Evolutionary conservation across 257 asterid species (phyloP), one percentile per base, ranked within the genome.

Genomic region (Cinchona pubescens): DNA sequence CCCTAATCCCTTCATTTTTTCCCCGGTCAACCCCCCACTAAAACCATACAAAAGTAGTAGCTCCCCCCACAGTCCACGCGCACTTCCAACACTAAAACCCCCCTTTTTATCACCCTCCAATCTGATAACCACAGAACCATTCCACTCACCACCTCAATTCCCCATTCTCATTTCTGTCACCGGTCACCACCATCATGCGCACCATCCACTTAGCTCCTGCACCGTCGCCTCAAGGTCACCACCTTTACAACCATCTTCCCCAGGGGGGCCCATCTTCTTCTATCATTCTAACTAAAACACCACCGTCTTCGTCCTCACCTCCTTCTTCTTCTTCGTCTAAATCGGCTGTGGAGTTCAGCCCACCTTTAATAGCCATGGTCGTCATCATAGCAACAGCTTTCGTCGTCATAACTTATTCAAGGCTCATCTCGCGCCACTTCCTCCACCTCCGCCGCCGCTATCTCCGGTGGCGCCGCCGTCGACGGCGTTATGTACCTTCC

Each of bases 331-430:
- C 90, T 56, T 89, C 92, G 73, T 83, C 98, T 0, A 95, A 86
- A 62, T 21, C 73, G 9, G 92, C 96, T 30, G 90, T 95, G 10
- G 88, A 95, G 71, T 92, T 95, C 75, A 92, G 98, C 27, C 99
- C 99, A 10, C 99, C 99, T 64, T 63, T 95, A 77, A 92, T 95
- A 60, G 96, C 93, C 27, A 92, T 92, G 99, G 97, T 95, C 2
- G 96, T 91, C 0, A 83, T 90, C 45, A 88, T 95, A 71, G 91
- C 92, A 1, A 84, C 96, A 3, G 98, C 98, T 35, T 92, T 95
- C 85, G 86, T 95, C 51, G 81, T 88, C 86, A 88, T 95, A 67
- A 91, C 96, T 60, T 95, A 90, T 86, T 92, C 97, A n/a, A 89
- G 99, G 76, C 87, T 91, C 70, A 85, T 95, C 59, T 92, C 96